Evolutionary conservation across 768 basidiomycete species (phyloP).

Genomic region (Phylloporus sp.): DNA sequence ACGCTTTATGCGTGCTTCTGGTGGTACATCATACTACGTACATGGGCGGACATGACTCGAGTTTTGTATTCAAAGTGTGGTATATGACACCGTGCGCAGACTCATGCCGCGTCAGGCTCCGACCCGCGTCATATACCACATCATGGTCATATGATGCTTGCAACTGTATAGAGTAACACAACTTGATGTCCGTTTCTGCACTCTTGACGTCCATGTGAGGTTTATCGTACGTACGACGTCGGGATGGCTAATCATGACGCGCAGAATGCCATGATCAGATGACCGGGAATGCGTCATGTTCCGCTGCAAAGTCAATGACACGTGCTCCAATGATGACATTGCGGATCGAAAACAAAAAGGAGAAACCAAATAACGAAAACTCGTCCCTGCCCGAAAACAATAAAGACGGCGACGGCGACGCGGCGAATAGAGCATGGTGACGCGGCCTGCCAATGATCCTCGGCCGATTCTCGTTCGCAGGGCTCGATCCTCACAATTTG

Average conservation of each 20-base stretch:
- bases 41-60: background rate
- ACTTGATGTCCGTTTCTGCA: background rate
- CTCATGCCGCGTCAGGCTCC: background rate
- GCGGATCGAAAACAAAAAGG: background rate
- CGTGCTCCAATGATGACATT: background rate
- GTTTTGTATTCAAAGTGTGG: background rate
- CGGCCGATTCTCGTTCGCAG: background rate
- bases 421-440: background rate
- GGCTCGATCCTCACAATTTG: constrained; percentile 10
- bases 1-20: background rate
- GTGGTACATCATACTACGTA: background rate
- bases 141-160: background rate
- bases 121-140: background rate
- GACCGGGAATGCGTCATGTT: background rate
- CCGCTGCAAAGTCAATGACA: background rate
- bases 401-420: background rate
- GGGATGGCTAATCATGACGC: background rate
- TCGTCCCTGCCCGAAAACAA: background rate
- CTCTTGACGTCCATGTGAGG: background rate
- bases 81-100: background rate
- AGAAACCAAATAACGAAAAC: background rate
- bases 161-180: background rate
- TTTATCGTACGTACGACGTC: background rate
- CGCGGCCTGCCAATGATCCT: background rate
- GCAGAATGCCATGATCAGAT: background rate